Evolutionary conservation across 495 filamentous ascomycete genomes (phyloP), one percentile per base, ranked within the genome.

Genomic region (Podospora sp.): DNA sequence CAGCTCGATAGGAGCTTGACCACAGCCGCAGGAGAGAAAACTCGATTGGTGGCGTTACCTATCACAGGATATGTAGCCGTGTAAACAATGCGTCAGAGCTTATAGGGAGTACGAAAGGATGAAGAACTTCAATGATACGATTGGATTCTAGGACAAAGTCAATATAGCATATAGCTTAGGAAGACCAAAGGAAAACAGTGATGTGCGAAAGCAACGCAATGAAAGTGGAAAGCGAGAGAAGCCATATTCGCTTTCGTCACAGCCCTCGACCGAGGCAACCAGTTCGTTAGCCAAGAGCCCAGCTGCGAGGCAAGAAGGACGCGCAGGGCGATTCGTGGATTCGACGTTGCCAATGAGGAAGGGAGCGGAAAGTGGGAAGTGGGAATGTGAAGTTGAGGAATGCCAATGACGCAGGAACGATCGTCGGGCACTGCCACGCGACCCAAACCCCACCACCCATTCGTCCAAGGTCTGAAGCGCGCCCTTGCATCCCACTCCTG

Each of bases 361-460:
- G 26, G 27, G 40, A 56, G 62, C 36, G 33, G 27, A 27, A 64
- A 62, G 35, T 49, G 21, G 60, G 51, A 55, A 16, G 51, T 24
- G 50, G 6, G 35, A 21, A 46, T 49, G 9, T 20, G 24, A 62
- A 63, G 64, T 55, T 20, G 27, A 51, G 27, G 55, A 60, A 52
- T 8, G 62, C 36, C 67, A 40, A 69, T 69, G 67, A 69, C 67
- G 67, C 67, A 69, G 67, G 63, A 65, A 36, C 46, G 49, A 68
- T 55, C 52, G 52, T n/a, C 24, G 60, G 55, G 62, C 66, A 50
- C 21, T 59, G 55, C 61, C 60, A 36, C 35, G 22, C 58, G 20
- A 7, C 58, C 25, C 27, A 62, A 49, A 5, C 27, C 57, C 57
- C 57, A 22, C 57, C 26, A 18, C 55, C 6, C 57, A 33, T 8